Percentiles rank a stretch among this genome's conserved stretches.
Evolutionary conservation across 805 yeast genomes (phyloP).

Genomic region (Kuraishia capsulata): DNA sequence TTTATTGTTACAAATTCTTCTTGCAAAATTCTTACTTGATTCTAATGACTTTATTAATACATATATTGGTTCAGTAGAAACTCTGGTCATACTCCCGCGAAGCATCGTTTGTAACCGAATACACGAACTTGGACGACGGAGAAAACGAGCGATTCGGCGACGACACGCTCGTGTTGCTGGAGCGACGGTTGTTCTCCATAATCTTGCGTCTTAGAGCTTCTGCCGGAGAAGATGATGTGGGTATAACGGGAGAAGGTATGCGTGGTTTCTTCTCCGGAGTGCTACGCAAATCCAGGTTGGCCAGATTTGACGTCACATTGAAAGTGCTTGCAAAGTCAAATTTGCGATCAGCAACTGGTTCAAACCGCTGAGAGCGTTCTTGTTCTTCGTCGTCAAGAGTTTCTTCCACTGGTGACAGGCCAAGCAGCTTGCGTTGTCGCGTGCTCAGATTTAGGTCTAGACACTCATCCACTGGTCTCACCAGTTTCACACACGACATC

Average conservation of each 20-base stretch:
- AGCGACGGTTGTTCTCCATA: neutral
- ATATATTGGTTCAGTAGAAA: neutral
- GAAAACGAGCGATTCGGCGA: neutral
- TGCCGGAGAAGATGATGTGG: neutral
- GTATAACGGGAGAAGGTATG: neutral
- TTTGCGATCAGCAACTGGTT: neutral
- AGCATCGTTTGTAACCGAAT: neutral
- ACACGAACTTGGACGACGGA: neutral
- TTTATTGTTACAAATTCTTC: no score
- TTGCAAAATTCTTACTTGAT: no score
- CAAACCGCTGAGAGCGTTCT: neutral
- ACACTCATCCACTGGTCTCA: slow-evolving; percentile 39
- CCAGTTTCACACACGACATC: slow-evolving; percentile 18
- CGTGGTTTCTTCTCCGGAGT: neutral
- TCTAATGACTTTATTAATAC: no score
- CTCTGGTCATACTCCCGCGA: neutral
- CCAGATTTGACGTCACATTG: neutral
- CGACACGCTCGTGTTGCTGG: neutral
- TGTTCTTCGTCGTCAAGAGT: neutral
- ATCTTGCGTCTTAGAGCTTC: neutral
- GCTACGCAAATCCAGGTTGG: neutral
- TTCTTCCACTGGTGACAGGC: slow-evolving; percentile 20
- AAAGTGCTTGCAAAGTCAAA: neutral
- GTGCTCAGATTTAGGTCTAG: slow-evolving; percentile 38
- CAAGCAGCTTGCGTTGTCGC: slow-evolving; percentile 36